Evolutionary conservation across 2,329 filamentous ascomycete genomes (phyloP), one percentile per base, ranked within the genome.

Genomic region (Periconia sp.): DNA sequence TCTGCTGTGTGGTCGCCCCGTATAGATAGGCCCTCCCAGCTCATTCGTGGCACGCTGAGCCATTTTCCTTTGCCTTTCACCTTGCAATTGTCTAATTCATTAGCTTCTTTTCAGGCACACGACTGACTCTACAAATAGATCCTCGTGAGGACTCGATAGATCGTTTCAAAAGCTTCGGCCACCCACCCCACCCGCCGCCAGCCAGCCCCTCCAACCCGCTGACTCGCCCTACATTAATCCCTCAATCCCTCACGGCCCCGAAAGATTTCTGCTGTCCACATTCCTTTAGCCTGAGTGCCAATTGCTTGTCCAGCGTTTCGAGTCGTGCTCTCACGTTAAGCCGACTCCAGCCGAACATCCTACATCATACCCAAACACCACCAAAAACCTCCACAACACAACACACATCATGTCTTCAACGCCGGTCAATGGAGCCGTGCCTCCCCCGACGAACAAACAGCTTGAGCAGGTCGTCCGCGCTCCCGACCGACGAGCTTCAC

Each of bases 401-500:
- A 19, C 53, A 56, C 46, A 47, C 63, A 62, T 8, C 56, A 72
- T 72, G 69, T 60, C 66, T 42, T 68, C 69, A 17, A 68, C 69
- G 61, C 69, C 70, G 45, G 56, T 64, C 47, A 66, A 71, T 54
- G 69, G 66, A 43, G 57, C 49, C 45, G 45, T 52, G 41, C 45
- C 53, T 30, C 52, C 57, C 40, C 41, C 41, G 18, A 76, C 78
- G 60, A 83, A 86, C 72, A 86, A 85, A 72, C 76, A 83, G 57
- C 77, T 86, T 46, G 81, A 85, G 49, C 76, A 79, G 61, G 79
- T 81, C 53, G 74, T 80, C 49, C 74, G 79, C 40, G 77, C 78
- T 9, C 80, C 79, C 35, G 75, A 78, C 67, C 85, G 90, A 52
- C 84, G 88, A 58, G 90, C 92, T 20, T 96, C 92, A 51, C 91